Conservation (phyloP, 2,329 filamentous ascomycete genomes). For the Cercospora citrullina region DNA sequence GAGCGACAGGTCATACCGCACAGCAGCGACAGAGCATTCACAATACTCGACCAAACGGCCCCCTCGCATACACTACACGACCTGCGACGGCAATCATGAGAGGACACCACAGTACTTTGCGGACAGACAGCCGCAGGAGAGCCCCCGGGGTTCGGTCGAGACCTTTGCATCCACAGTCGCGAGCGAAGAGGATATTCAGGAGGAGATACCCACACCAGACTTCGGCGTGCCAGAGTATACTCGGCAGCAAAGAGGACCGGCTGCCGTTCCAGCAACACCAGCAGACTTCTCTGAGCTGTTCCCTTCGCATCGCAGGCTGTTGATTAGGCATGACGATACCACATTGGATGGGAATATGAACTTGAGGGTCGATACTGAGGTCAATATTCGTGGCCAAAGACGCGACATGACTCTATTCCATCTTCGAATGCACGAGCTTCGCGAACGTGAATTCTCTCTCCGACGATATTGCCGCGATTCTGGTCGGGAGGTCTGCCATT, state of each 20-base stretch:
- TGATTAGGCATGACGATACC: conserved; percentile 86
- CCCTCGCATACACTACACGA: conserved; percentile 32
- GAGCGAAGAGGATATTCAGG: conserved; percentile 58
- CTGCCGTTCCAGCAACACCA: conserved; percentile 67
- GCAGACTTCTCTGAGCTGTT: conserved; percentile 82
- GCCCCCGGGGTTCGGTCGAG: conserved; percentile 64
- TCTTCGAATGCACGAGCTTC: conserved; percentile 89
- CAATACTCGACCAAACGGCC: conserved; percentile 28
- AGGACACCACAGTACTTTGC: conserved; percentile 27
- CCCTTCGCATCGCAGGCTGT: conserved; percentile 76
- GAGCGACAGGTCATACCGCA: conserved; percentile 34
- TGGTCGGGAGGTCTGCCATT: conserved; percentile 87
- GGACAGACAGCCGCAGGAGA: conserved; percentile 33
- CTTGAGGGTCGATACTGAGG: conserved; percentile 78
- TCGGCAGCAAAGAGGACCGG: conserved; percentile 58
- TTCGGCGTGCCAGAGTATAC: conserved; percentile 62
- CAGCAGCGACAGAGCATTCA: conserved; percentile 33
- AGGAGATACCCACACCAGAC: conserved; percentile 44
- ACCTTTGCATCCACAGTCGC: conserved; percentile 76
- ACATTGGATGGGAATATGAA: conserved; percentile 96
- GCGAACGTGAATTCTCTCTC: conserved; percentile 82
- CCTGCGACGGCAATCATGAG: conserved; percentile 28
- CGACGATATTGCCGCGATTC: conserved; percentile 90
- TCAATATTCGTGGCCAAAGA: conserved; percentile 56
- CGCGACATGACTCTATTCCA: conserved; percentile 78